Base-by-base conservation (phyloP, 2,329 filamentous ascomycete species). In the Fusarium cyanostomum region DNA sequence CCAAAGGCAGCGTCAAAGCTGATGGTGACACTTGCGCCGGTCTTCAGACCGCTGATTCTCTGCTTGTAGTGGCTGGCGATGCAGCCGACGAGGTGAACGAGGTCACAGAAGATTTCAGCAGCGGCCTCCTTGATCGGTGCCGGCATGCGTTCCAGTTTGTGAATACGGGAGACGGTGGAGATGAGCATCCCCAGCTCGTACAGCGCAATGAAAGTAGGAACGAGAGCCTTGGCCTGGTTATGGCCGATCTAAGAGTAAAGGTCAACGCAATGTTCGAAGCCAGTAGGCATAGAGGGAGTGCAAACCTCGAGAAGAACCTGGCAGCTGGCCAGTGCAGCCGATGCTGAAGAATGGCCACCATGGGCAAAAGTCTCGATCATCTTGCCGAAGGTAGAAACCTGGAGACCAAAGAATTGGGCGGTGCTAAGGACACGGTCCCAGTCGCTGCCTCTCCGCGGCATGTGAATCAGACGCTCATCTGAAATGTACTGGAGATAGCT, bases 341-440 rank as follows among this genome's bases (percentile, higher is more conserved):
- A 74, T 67, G 51, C 69, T 15, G 57, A 65, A 1, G 54, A 52
- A 8, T 52, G 56, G 5, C 56, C 65, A 7, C 69, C 69, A 5
- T 61, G 46, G 1, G 62, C 59, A 16, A 73, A 72, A 0, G 41
- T n/a, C 8, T 73, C 71, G 2, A 79, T 70, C 16, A 71, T 72
- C 21, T 64, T 62, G 7, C 74, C 75, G 15, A 79, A 78, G 4
- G 72, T 67, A 55, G 72, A 75, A 13, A 80, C 68, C 56, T 79
- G 77, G 6, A 78, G 69, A 4, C 77, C 77, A 38, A 79, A 79
- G 70, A 76, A 79, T 55, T 79, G 76, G 4, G 78, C 78, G 13
- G 74, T 73, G 34, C 74, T 75, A 27, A 80, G 66, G 1, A 79
- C 77, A 1, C 74, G 73, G 52, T 80, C 78, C 77, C 77, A 79